Base-by-base conservation (phyloP, 2,329 filamentous ascomycete genomes). In the Fusarium poae region DNA sequence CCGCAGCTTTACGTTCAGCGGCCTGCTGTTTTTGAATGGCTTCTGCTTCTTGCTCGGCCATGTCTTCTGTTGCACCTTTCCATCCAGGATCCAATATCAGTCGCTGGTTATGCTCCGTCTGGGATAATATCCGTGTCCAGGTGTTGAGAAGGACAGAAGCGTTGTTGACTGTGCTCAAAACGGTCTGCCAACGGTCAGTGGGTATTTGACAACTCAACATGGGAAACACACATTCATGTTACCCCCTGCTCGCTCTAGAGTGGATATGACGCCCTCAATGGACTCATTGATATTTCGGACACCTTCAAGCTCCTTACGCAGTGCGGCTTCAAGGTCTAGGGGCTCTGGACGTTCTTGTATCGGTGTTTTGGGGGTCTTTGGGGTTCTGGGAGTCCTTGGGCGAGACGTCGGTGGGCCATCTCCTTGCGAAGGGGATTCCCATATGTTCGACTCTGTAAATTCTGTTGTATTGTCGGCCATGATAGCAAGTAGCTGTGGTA, bases 91-190 rank as follows among this genome's bases (percentile, higher is more conserved):
- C 92, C 45, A 98, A 85, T 44, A 99, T 91, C 51, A 99, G 84
- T 25, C 96, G 90, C 79, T 98, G 94, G 77, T 97, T 98, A 80
- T 99, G 96, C 80, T 99, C 96, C 6, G 96, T 97, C 79, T 99
- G 96, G 9, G 93, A 96, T 15, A 99, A 87, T 70, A 99, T 97
- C 53, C 94, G 90, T 11, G 94, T 97, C 95, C 95, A 99, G 18
- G 94, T 97, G 74, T 97, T 94, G 32, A 99, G 89, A 16, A 99
- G 87, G 2, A 92, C 92, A 16, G 94, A 97, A 5, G 96, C 94
- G 57, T 94, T 95, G 70, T 87, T 87, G 42, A 98, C 94, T 5
- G 96, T 97, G 65, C 87, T 87, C 55, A 91, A 91, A 35, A 98
- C 94, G 25, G 91, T 97, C 92, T 79, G 44, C 29, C 44, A 30